phyloP scores from a whole-genome alignment of 2,329 filamentous ascomycete genomes.

The Botrytis fabae region DNA sequence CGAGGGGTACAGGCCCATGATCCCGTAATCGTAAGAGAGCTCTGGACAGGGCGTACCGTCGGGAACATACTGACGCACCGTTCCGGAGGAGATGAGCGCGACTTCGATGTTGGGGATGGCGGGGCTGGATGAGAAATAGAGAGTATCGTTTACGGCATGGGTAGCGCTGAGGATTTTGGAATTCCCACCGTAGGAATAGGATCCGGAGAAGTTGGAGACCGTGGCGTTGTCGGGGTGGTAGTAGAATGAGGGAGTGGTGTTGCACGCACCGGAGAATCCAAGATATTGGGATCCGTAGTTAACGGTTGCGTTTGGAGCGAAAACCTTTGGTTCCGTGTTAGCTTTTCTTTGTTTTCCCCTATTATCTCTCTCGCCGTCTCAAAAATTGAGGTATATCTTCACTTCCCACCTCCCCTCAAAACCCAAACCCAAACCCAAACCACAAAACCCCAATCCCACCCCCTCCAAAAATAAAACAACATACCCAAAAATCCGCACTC shows the following conservation, averaged over 20 bases:
- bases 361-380: background rate
- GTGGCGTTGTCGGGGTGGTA: background rate
- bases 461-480: background rate
- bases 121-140: background rate
- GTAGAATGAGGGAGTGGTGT: background rate
- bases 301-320: constrained; percentile 15
- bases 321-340: background rate
- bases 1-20: background rate
- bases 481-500: constrained; percentile 22
- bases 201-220: background rate
- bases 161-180: constrained; percentile 4
- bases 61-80: background rate
- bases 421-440: background rate
- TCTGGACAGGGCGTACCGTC: background rate
- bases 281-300: constrained; percentile 17
- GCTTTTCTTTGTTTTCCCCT: background rate
- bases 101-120: constrained; percentile 12
- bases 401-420: background rate
- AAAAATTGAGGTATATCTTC: background rate
- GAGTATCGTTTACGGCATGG: background rate
- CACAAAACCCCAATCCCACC: background rate
- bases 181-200: constrained; percentile 12
- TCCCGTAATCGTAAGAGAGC: background rate
- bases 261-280: constrained; percentile 11
- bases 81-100: background rate